Percentiles rank a stretch among this genome's conserved stretches.
Evolutionary conservation across 306 rosid species (phyloP).

Genomic region (Castanea mollissima): DNA sequence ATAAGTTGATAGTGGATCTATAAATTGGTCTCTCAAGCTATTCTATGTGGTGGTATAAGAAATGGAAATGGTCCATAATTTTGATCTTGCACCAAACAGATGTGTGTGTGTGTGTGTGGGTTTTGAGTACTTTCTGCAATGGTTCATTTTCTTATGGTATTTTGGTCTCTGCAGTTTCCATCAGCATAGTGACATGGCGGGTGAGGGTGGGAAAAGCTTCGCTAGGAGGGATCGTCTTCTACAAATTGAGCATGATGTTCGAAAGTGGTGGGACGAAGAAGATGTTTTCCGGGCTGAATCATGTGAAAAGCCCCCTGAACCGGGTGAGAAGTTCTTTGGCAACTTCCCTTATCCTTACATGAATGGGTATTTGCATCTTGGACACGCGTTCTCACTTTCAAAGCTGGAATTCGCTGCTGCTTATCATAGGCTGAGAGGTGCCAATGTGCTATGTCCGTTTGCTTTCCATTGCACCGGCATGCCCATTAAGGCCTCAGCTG

Average conservation of each 20-base stretch:
- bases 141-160: neutral
- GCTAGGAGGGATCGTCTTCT: slow-evolving; percentile 77
- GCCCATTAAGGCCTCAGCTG: slow-evolving; percentile 97
- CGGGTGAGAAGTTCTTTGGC: slow-evolving; percentile 80
- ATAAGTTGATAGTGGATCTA: no score
- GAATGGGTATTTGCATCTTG: slow-evolving; percentile 86
- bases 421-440: slow-evolving; percentile 76
- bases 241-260: slow-evolving; percentile 66
- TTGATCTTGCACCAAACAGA: neutral
- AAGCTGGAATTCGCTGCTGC: slow-evolving; percentile 88
- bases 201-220: slow-evolving; percentile 65
- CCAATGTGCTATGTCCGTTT: slow-evolving; percentile 82
- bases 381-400: slow-evolving; percentile 79
- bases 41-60: no score
- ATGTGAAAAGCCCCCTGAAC: slow-evolving; percentile 51
- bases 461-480: slow-evolving; percentile 96
- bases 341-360: slow-evolving; percentile 92
- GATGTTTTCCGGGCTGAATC: slow-evolving; percentile 76
- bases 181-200: slow-evolving; percentile 53
- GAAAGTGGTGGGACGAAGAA: slow-evolving; percentile 76
- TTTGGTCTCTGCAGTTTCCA: slow-evolving; percentile 40
- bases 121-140: neutral
- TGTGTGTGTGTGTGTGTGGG: neutral
- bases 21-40: no score
- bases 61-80: no score